phyloP scores from a whole-genome alignment of 306 rosid species.

The Glycine latifolia region DNA sequence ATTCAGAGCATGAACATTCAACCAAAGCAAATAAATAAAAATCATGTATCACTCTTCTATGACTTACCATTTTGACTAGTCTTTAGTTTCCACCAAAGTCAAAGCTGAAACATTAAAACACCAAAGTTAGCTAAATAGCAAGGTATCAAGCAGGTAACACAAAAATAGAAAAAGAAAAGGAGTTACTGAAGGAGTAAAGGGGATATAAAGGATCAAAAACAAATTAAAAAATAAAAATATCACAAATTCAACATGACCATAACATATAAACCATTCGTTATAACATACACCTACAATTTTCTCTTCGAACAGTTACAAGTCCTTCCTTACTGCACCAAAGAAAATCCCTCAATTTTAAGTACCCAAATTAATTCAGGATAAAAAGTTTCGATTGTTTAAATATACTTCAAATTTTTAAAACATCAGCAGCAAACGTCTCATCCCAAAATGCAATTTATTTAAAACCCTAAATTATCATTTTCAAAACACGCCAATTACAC shows the following conservation, averaged over 20 bases:
- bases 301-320: too few species aligned
- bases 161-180: not conserved
- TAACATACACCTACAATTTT: too few species aligned
- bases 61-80: slow-evolving; percentile 71
- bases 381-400: not conserved
- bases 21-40: not conserved
- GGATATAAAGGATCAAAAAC: too few species aligned
- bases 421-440: not conserved
- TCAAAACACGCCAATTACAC: not conserved
- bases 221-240: not conserved
- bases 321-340: too few species aligned
- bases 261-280: not conserved
- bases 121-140: not conserved
- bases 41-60: not conserved
- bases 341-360: too few species aligned
- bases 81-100: slow-evolving; percentile 34
- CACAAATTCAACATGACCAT: not conserved
- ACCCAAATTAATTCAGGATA: too few species aligned
- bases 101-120: slow-evolving; percentile 34
- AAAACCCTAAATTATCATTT: not conserved
- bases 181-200: not conserved
- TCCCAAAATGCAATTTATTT: not conserved
- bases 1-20: slow-evolving; percentile 20
- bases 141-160: not conserved
- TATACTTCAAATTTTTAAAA: not conserved